Percentiles rank a stretch among this genome's conserved stretches.
Evolutionary conservation across 2,329 filamentous ascomycete genomes (phyloP).

Genomic region (Aspergillus fumigatus): DNA sequence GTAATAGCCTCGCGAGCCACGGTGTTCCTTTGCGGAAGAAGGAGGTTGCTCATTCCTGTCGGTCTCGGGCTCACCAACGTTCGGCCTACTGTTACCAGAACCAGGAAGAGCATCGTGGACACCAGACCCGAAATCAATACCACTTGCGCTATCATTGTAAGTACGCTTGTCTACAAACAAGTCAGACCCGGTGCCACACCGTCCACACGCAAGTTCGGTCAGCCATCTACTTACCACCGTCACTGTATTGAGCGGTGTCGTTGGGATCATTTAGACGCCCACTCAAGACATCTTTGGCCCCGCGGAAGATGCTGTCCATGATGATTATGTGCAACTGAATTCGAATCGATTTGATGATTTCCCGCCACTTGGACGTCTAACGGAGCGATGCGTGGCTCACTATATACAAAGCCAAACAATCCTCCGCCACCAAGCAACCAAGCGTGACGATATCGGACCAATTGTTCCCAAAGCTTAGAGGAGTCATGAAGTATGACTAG

Average conservation of each 20-base stretch:
- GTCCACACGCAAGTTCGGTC: neutral
- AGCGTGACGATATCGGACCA: neutral
- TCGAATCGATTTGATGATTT: neutral
- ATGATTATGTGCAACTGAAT: neutral
- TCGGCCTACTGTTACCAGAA: neutral
- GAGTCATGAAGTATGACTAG: too few relatives aligned
- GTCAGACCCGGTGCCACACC: neutral
- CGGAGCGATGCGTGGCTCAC: neutral
- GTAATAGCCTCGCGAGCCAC: constrained; percentile 5
- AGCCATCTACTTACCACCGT: neutral
- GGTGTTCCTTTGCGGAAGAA: neutral
- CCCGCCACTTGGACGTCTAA: too few relatives aligned
- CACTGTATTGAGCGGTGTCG: constrained; percentile 1
- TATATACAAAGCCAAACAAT: neutral
- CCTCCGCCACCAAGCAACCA: neutral
- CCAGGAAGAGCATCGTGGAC: neutral
- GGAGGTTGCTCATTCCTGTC: neutral
- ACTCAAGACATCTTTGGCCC: constrained; percentile 44
- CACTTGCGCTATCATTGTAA: neutral
- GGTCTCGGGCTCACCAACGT: neutral
- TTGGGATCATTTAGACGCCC: constrained; percentile 25
- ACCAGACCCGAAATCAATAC: neutral
- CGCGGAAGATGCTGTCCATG: constrained; percentile 46
- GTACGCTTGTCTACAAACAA: neutral
- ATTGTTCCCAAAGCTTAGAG: too few relatives aligned